Base-by-base conservation (phyloP, 179 eudicot species). In the Carnegiea gigantea region DNA sequence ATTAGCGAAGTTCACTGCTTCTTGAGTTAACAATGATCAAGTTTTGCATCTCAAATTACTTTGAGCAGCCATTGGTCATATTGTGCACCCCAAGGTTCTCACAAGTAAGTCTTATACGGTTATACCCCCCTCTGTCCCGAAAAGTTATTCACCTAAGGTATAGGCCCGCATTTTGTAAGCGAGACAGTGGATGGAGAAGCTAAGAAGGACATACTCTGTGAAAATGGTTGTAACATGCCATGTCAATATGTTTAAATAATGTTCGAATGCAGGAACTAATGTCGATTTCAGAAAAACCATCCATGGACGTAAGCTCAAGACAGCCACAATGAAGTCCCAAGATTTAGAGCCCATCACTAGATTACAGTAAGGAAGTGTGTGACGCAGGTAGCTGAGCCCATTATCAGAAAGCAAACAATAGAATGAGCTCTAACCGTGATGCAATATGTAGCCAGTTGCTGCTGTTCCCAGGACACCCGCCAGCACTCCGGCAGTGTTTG, bases 401-500 rank as follows among this genome's bases (percentile, higher is more conserved):
- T n/a, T 33, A 14, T 0, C 28, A 26, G 18, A 11, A 20, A 77
- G 49, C 53, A 65, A 30, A 43, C 30, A 67, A 70, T 33, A 71
- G 60, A 71, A 80, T 48, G 81, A 80, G 75, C 49, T 64, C 85
- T 72, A 84, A 95, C 98, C 98, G 49, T 95, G 95, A 85, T 95
- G 98, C 89, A 95, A 87, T 75, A 95, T 95, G 77, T 95, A 95
- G 83, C 98, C 98, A 40, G 98, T 95, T 83, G 98, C 93, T 44
- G 97, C 97, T 24, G 98, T 95, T 79, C 98, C 98, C n/a, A 95
- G 84, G 49, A 95, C 98, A 71, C 98, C 98, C 24, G 98, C 98
- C 77, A 93, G 89, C 36, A 95, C 98, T 82, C 98, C 98, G 64
- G 98, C 98, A 44, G 97, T 93, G 82, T 95, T 95, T 53, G 98